Evolutionary conservation across 73 alveolate species (phyloP).

Genomic region (Paramecium bursaria): DNA sequence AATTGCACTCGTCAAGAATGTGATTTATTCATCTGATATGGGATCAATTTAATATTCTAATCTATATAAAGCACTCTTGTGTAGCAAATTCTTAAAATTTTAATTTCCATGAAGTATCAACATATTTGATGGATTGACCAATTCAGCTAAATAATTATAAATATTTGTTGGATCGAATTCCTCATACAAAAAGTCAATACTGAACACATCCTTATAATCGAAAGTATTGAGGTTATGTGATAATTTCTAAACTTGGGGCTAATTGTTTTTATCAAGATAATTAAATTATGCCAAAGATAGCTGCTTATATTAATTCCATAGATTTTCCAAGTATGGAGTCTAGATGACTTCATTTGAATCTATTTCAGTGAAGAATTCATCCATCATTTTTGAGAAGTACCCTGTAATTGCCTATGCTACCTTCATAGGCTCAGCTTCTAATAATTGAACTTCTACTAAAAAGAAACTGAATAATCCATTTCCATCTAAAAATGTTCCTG

Average conservation of each 20-base stretch:
- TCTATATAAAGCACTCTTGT: conserved; percentile 16
- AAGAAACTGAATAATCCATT: conserved; percentile 51
- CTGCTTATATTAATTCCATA: conserved; percentile 33
- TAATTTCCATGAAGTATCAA: conserved; percentile 10
- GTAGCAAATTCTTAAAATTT: not conserved
- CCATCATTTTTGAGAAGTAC: conserved; percentile 48
- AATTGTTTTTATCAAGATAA: conserved; percentile 31
- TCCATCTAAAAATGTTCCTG: conserved; percentile 57
- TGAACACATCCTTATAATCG: conserved; percentile 36
- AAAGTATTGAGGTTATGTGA: conserved; percentile 29
- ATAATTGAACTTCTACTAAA: conserved; percentile 24
- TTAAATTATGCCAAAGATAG: not conserved
- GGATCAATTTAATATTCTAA: conserved; percentile 14
- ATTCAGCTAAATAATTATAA: conserved; percentile 26
- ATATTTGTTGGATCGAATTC: conserved; percentile 26
- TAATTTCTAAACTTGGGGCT: conserved; percentile 33
- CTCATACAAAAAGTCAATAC: conserved; percentile 38
- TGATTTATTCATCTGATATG: not conserved
- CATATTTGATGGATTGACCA: conserved; percentile 45
- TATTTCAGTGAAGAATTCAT: not conserved
- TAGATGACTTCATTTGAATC: conserved; percentile 18
- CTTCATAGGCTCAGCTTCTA: conserved; percentile 9
- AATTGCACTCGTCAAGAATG: not conserved
- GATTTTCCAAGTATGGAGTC: conserved; percentile 18
- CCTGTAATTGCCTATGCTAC: conserved; percentile 49